Conservation (phyloP, 176 grass and related monocot genomes). For the Bromus sterilis region DNA sequence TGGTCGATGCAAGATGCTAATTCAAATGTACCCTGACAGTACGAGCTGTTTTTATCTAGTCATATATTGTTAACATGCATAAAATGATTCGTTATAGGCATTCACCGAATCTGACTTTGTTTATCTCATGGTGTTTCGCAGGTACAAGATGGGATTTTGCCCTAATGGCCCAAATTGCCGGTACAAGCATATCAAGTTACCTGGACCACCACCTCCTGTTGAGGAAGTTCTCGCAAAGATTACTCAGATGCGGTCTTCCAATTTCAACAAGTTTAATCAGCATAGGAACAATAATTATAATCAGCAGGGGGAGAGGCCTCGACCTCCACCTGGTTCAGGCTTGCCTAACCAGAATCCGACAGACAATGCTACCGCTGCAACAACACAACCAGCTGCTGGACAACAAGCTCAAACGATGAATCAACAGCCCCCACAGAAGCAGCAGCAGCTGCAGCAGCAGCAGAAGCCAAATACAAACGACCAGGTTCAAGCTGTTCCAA, state of each 20-base stretch:
- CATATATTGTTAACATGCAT: not conserved
- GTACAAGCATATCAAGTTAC: conserved; percentile 67
- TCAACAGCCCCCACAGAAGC: conserved; percentile 45
- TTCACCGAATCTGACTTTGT: not conserved
- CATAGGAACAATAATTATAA: conserved; percentile 68
- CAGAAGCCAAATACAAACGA: conserved; percentile 44
- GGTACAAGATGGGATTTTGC: conserved; percentile 99
- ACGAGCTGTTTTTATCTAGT: not conserved
- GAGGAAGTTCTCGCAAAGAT: conserved; percentile 96
- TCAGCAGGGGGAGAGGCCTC: conserved; percentile 64
- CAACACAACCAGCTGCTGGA: conserved; percentile 29
- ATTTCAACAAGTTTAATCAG: conserved; percentile 51
- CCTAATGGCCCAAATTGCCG: conserved; percentile 88
- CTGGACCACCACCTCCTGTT: conserved; percentile 50
- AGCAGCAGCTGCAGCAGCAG: conserved; percentile 30
- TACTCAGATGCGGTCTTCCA: conserved; percentile 38
- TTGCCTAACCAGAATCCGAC: conserved; percentile 41
- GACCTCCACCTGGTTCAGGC: conserved; percentile 41
- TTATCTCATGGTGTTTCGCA: conserved; percentile 17
- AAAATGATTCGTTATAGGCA: not conserved
- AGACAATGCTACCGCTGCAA: conserved; percentile 31
- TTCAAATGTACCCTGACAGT: not conserved
- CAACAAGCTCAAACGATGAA: conserved; percentile 37
- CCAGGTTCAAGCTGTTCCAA: conserved; percentile 46
- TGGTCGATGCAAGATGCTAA: not conserved